phyloP scores from a whole-genome alignment of 169 alveolate species.

The Cyclospora cayetanensis region DNA sequence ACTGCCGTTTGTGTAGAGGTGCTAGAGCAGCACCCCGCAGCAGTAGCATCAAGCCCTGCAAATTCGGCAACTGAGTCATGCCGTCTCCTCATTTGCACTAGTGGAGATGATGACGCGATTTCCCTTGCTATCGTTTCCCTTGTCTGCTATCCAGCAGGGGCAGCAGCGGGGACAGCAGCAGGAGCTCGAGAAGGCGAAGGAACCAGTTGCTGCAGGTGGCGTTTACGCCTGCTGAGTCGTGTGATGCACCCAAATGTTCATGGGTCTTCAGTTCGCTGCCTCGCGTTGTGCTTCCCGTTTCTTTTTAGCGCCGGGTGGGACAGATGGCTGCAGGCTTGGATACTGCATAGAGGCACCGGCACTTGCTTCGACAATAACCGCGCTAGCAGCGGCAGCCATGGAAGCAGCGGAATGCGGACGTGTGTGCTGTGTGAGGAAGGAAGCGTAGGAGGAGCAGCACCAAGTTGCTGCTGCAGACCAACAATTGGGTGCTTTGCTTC shows the following conservation, averaged over 20 bases:
- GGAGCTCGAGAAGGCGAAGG: neutral
- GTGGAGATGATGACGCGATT: constrained; percentile 23
- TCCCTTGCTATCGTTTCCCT: neutral
- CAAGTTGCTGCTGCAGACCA: constrained; percentile 44
- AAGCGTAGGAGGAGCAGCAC: neutral
- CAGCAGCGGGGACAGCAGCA: constrained; percentile 35
- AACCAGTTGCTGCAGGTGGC: constrained; percentile 45
- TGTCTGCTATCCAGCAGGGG: neutral
- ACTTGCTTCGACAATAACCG: neutral
- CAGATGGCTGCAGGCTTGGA: constrained; percentile 31
- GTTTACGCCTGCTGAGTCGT: neutral
- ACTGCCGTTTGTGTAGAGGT: constrained; percentile 1
- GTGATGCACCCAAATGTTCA: constrained; percentile 41
- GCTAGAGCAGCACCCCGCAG: neutral
- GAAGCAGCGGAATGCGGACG: neutral
- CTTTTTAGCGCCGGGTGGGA: constrained; percentile 23
- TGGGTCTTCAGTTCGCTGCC: constrained; percentile 12
- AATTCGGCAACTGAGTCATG: neutral
- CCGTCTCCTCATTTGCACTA: constrained; percentile 15
- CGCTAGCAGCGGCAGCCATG: neutral
- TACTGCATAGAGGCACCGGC: neutral
- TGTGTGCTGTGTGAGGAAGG: neutral
- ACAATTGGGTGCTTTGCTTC: neutral
- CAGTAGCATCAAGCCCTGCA: neutral
- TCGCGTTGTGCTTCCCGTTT: neutral